Conservation (phyloP, 768 basidiomycete genomes). For the Omphalotus guepiniiformis region DNA sequence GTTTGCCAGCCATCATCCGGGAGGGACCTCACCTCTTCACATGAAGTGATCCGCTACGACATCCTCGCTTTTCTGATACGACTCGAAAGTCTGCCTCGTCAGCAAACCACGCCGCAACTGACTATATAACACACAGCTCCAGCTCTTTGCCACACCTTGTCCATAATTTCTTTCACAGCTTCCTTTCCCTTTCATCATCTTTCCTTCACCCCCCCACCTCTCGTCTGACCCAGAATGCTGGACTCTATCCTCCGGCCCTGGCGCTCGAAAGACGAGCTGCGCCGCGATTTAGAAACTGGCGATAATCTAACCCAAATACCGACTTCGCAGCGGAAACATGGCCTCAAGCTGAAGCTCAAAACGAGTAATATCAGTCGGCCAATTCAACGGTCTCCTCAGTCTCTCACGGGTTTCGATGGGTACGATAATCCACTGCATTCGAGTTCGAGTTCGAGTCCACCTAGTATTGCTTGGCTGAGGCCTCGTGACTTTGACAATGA, state of each 20-base stretch:
- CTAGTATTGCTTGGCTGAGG: conserved; percentile 35
- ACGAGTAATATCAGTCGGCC: conserved; percentile 12
- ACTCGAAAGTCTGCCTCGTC: background rate
- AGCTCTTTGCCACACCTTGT: no score
- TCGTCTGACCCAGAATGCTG: background rate
- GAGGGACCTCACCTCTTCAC: conserved; percentile 5
- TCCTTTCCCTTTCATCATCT: background rate
- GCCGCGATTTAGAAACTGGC: conserved; percentile 14
- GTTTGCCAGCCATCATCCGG: conserved; percentile 8
- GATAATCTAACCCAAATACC: conserved; percentile 1
- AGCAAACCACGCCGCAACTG: conserved; percentile 7
- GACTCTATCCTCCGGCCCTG: background rate
- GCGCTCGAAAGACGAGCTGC: conserved; percentile 1
- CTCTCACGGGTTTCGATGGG: conserved; percentile 21
- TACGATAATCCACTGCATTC: conserved; percentile 5
- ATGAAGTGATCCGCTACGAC: background rate
- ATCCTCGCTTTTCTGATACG: no score
- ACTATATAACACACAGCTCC: background rate
- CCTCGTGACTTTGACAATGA: conserved; percentile 11
- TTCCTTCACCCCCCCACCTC: background rate
- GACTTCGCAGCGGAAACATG: conserved; percentile 7
- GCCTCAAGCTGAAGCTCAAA: conserved; percentile 4
- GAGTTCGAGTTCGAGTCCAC: conserved; percentile 27
- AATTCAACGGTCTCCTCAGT: conserved; percentile 30
- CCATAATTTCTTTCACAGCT: no score